phyloP scores from a whole-genome alignment of 1,284 basidiomycete species.

The Cryptococcus jaspeensis region DNA sequence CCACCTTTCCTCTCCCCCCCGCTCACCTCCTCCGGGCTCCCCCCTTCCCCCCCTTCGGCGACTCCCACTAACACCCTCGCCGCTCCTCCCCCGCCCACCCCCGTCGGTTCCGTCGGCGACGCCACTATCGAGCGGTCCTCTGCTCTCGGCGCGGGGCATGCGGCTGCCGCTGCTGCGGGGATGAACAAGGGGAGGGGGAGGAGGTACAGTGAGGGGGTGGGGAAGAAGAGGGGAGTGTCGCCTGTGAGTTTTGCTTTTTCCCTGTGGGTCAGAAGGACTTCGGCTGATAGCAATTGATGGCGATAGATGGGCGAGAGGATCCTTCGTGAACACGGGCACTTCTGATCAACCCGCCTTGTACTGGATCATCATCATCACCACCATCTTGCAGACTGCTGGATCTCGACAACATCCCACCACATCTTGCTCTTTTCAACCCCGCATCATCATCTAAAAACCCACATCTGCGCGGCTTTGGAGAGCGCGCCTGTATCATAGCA shows the following conservation, averaged over 20 bases:
- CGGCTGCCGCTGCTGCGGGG: not conserved
- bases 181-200: slow-evolving; percentile 17
- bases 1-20: slow-evolving; percentile 21
- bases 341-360: slow-evolving; percentile 20
- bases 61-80: not conserved
- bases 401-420: too few species aligned
- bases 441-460: too few species aligned
- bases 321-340: slow-evolving; percentile 46
- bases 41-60: slow-evolving; percentile 10
- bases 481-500: too few species aligned
- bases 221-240: slow-evolving; percentile 44
- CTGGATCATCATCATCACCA: too few species aligned
- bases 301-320: slow-evolving; percentile 46
- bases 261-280: not conserved
- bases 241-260: slow-evolving; percentile 33
- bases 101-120: slow-evolving; percentile 6
- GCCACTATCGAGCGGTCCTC: slow-evolving; percentile 13
- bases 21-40: slow-evolving; percentile 11
- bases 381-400: too few species aligned
- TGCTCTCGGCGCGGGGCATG: slow-evolving; percentile 8
- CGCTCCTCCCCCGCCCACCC: slow-evolving; percentile 5
- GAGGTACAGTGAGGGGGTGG: slow-evolving; percentile 33
- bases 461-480: too few species aligned
- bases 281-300: not conserved
- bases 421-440: too few species aligned